Evolutionary conservation across 805 yeast genomes (phyloP), one percentile per base, ranked within the genome.

Genomic region (Kluyveromyces starmeri): DNA sequence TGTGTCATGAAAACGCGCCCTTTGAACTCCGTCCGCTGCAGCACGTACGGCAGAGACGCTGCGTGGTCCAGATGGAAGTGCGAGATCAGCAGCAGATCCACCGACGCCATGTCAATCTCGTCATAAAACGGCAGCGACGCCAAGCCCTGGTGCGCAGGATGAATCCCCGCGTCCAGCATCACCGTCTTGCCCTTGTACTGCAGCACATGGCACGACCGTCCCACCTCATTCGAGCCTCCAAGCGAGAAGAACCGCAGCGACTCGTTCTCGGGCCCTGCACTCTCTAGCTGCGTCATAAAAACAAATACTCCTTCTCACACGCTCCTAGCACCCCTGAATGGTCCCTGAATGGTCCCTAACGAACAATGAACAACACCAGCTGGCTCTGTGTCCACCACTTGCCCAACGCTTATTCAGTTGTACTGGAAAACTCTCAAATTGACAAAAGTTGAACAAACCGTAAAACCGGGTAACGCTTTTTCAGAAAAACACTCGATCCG

Each of bases 1-100:
- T 92, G 96, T 20, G 99, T 92, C 99, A 92, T 92, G 57, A 89
- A 89, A 4, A 92, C 98, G 32, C 96, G 72, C 2, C 99, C 99
- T 51, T 76, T 79, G 65, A 92, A 92, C 44, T 72, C 82, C 1
- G 99, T 92, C 50, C 86, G 94, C 50, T 86, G 95, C 96, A 92
- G 86, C 28, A 92, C 97, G 51, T 88, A 92, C 0, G 99, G 99
- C 37, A 92, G 67, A 0, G 96, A 85, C 0, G 97, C 99, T 1
- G 97, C 97, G 58, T 92, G 99, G 55, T 92, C 99, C 53, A 92
- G 67, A 59, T 92, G 99, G 68, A 92, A 92, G 59, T 92, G 99
- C 47, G 95, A 83, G 41, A 92, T 83, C 35, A 92, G 66, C 14
- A 92, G 58, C 10, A 92, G 70, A 51, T 92, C 98, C 7, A 92